Conservation (phyloP, 225 moss, liverwort and hornwort genomes). For the Ulota crispa region DNA sequence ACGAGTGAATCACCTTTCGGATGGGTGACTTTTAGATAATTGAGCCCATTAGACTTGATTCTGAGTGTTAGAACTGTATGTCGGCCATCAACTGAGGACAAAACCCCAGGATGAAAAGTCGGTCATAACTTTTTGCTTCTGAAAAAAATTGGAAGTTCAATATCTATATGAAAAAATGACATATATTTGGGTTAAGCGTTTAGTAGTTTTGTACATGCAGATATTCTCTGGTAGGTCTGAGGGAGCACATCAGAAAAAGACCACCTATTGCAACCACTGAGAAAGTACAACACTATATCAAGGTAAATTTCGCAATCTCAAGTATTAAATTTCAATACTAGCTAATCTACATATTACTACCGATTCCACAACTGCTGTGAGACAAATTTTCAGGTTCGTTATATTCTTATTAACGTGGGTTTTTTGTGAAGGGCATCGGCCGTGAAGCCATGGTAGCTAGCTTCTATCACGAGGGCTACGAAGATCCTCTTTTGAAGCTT, state of each 20-base stretch:
- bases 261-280: slow-evolving; percentile 96
- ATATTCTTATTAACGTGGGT: neutral
- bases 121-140: neutral
- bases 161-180: neutral
- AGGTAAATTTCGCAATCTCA: slow-evolving; percentile 26
- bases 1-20: neutral
- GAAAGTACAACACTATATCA: slow-evolving; percentile 80
- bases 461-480: slow-evolving; percentile 85
- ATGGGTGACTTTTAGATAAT: neutral
- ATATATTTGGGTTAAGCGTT: neutral
- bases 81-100: neutral
- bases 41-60: neutral
- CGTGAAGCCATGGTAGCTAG: slow-evolving; percentile 84
- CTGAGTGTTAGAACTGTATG: neutral
- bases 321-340: neutral
- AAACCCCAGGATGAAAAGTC: neutral
- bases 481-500: slow-evolving; percentile 80
- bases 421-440: slow-evolving; percentile 51
- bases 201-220: slow-evolving; percentile 38
- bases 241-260: slow-evolving; percentile 90
- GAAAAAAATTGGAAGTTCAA: neutral
- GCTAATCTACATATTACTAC: neutral
- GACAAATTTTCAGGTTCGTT: neutral
- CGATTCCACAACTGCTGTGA: neutral
- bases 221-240: slow-evolving; percentile 71